phyloP scores from a whole-genome alignment of 176 grass and related monocot genomes.

The Juncus effusus region DNA sequence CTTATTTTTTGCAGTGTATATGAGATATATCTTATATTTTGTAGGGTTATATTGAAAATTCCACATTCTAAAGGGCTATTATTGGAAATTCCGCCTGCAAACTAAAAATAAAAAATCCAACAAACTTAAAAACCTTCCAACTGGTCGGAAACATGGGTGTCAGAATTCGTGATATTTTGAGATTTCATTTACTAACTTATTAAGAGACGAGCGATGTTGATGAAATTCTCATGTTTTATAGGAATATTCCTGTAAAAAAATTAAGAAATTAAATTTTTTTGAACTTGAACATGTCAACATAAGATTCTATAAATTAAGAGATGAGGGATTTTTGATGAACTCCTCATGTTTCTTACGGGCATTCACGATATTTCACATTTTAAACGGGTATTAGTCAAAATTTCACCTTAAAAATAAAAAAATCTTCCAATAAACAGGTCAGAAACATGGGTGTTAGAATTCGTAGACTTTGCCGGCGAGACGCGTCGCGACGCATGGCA shows the following conservation, averaged over 20 bases:
- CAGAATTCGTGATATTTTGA: constrained; percentile 58
- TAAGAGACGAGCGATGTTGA: no score
- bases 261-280: no score
- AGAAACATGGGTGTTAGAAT: constrained; percentile 84
- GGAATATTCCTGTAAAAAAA: no score
- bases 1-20: no score
- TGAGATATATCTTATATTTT: neutral
- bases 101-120: neutral
- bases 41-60: neutral
- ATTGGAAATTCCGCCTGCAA: constrained; percentile 21
- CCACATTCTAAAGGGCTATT: constrained; percentile 21
- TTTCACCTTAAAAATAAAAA: constrained; percentile 15
- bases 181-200: no score
- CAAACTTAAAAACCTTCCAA: constrained; percentile 9
- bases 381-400: constrained; percentile 19
- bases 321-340: neutral
- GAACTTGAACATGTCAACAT: neutral
- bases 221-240: no score
- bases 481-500: constrained; percentile 91
- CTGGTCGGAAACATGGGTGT: constrained; percentile 76
- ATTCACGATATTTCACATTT: neutral
- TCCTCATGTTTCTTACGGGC: neutral
- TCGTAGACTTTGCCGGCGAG: constrained; percentile 95
- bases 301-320: constrained; percentile 24
- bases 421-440: constrained; percentile 44